These are phyloP conservation scores for Sporothrix euskadiensis DNA, from an alignment of 2,329 filamentous ascomycete species.

Conservation along the genomic window DNA sequence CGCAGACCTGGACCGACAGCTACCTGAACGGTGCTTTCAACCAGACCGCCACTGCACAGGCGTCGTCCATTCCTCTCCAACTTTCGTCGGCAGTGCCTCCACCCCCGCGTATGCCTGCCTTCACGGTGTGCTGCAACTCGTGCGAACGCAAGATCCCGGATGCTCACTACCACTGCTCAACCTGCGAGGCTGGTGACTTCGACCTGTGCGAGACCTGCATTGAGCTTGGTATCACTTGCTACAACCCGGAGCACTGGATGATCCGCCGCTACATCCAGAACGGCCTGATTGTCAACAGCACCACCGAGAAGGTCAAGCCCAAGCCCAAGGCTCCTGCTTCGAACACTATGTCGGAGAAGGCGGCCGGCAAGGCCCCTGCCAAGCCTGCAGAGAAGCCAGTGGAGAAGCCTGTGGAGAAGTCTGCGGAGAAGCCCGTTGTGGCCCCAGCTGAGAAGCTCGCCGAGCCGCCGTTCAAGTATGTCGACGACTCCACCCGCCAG, in stretches of 20 bases:
- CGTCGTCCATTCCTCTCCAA: neutral
- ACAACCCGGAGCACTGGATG: constrained; percentile 81
- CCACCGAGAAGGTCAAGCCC: constrained; percentile 74
- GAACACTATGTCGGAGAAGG: constrained; percentile 1
- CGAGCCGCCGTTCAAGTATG: too few species aligned
- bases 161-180: constrained; percentile 90
- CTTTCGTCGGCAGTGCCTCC: neutral
- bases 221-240: constrained; percentile 72
- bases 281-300: constrained; percentile 79
- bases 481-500: neutral
- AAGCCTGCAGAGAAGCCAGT: constrained; percentile 16
- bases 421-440: neutral
- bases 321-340: constrained; percentile 49
- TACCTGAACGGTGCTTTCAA: neutral
- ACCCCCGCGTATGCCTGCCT: constrained; percentile 41
- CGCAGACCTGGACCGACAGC: neutral
- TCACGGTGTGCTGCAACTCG: constrained; percentile 91
- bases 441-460: neutral
- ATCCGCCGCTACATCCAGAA: constrained; percentile 84
- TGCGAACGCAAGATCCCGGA: constrained; percentile 78
- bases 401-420: neutral
- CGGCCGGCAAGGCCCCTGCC: neutral
- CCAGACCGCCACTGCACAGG: neutral
- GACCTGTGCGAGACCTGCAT: constrained; percentile 86
- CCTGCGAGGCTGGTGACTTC: constrained; percentile 90